Evolutionary conservation across 2,329 filamentous ascomycete genomes (phyloP), one percentile per base, ranked within the genome.

Genomic region (Pestalotiopsis sp.): DNA sequence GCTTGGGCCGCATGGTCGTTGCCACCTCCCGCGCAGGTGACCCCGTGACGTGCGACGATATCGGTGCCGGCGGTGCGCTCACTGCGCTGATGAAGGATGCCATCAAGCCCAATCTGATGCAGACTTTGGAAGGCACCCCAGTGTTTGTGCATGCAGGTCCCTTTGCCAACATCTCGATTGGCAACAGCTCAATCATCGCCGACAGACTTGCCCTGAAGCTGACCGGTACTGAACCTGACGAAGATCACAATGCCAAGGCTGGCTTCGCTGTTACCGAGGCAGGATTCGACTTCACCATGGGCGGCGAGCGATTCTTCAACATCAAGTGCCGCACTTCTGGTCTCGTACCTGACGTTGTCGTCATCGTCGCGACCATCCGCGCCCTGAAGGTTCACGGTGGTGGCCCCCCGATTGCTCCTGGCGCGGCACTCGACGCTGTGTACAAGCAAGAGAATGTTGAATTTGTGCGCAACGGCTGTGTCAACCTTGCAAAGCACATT

Each of bases 271-370:
- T 99, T 49, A 99, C 96, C 1, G 96, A 99, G 82, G 95, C 96
- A 66, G 96, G 96, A 11, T 99, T 99, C 81, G 96, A 99, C 82
- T 99, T 99, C 84, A 98, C 96, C 76, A 99, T 99, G 96, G 96
- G 96, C 72, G 96, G 96, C 72, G 96, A 99, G 87, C 92, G 96
- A 66, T 99, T 99, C 88, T 98, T 99, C 90, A 98, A 99, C 86
- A 98, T 99, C 87, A 99, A 99, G 87, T 98, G 96, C 84, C 92
- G 96, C 70, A 93, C 94, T 11, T 98, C 95, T 5, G 95, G 95
- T 27, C 91, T 99, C 60, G 90, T 94, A 2, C 96, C 96, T 2
- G 96, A 99, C 77, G 93, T 94, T 1, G 95, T 97, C 6, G 94
- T 99, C 59, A 91, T 99, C 69, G 96, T 99, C 49, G 95, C 96